phyloP scores from a whole-genome alignment of 176 grass and related monocot genomes.

The Oryza meyeriana region DNA sequence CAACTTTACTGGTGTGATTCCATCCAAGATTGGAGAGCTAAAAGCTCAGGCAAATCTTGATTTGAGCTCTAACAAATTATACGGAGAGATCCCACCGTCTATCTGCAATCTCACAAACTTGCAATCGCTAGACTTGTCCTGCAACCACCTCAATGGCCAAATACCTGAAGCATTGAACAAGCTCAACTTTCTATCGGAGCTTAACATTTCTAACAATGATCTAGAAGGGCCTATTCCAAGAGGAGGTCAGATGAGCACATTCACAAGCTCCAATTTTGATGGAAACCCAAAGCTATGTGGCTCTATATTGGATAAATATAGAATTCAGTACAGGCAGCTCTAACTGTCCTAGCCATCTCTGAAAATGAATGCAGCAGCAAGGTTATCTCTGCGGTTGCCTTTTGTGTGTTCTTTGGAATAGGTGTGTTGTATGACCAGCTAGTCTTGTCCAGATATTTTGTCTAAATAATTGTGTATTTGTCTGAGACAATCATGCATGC shows the following conservation, averaged over 20 bases:
- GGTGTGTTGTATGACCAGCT: no score
- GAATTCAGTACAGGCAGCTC: background rate
- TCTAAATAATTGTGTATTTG: no score
- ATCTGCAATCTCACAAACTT: background rate
- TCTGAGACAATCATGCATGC: no score
- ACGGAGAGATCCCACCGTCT: background rate
- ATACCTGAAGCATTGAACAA: background rate
- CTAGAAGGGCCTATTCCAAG: constrained; percentile 1
- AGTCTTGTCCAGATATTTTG: no score
- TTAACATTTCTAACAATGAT: constrained; percentile 19
- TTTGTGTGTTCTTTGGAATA: constrained; percentile 23
- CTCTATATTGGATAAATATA: background rate
- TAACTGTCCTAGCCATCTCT: no score
- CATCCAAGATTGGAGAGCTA: background rate
- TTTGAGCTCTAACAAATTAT: background rate
- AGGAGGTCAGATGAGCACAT: constrained; percentile 19
- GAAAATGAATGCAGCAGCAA: no score
- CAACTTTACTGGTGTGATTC: no score
- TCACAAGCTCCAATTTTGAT: background rate
- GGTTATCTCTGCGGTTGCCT: background rate
- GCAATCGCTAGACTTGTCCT: background rate
- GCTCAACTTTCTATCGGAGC: background rate
- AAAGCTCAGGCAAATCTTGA: background rate
- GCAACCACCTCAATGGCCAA: background rate
- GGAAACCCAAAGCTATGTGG: constrained; percentile 13